These are phyloP conservation scores for Apiotrichum porosum DNA, from an alignment of 1,284 basidiomycete species.

Conservation along the genomic window DNA sequence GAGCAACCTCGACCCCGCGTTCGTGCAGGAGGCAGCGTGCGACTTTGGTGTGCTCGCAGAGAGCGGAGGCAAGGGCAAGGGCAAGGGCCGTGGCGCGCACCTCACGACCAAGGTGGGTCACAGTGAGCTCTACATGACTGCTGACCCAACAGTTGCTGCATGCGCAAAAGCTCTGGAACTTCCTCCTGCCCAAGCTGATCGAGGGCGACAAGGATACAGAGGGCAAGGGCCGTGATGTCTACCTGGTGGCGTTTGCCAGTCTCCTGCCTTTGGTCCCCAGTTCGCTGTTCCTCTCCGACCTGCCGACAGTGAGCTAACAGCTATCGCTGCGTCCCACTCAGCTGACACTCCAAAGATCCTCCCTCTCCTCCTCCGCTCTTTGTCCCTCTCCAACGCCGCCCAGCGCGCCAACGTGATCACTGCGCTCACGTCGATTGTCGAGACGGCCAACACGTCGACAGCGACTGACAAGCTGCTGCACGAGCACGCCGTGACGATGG, in stretches of 20 bases:
- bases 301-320: constrained; percentile 58
- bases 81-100: constrained; percentile 60
- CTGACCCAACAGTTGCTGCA: constrained; percentile 62
- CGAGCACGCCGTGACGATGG: constrained; percentile 65
- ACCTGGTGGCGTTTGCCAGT: constrained; percentile 77
- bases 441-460: constrained; percentile 53
- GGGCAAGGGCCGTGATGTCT: constrained; percentile 46
- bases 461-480: constrained; percentile 54
- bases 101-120: constrained; percentile 64
- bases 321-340: too few species aligned
- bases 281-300: constrained; percentile 61
- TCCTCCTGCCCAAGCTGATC: constrained; percentile 69
- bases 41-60: constrained; percentile 63
- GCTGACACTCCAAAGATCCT: constrained; percentile 59
- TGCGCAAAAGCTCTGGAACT: constrained; percentile 75
- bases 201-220: constrained; percentile 52
- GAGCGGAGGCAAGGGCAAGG: constrained; percentile 52
- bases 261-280: constrained; percentile 77
- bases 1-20: constrained; percentile 38
- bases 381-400: constrained; percentile 67
- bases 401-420: constrained; percentile 76
- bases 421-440: constrained; percentile 67
- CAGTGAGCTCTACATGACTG: not conserved
- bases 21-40: constrained; percentile 57
- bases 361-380: constrained; percentile 78